phyloP scores from a whole-genome alignment of 352 stramenopile species.

The Pythium apleroticum region DNA sequence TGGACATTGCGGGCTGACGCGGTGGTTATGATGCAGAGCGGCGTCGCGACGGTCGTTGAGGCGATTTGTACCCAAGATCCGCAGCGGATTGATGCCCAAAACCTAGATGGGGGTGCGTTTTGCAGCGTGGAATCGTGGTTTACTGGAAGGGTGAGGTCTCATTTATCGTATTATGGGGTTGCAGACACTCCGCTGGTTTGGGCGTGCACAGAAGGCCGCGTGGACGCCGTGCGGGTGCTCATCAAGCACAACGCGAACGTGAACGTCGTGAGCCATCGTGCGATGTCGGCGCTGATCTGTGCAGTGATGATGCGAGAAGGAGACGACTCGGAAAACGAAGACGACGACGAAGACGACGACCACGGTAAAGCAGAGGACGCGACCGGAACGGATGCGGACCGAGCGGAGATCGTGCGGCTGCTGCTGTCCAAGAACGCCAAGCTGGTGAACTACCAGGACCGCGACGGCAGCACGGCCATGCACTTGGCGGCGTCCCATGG shows the following conservation, averaged over 20 bases:
- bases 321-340: conserved; percentile 44
- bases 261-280: conserved; percentile 70
- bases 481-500: conserved; percentile 74
- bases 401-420: conserved; percentile 58
- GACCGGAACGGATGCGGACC: conserved; percentile 39
- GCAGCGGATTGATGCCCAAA: conserved; percentile 59
- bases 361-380: conserved; percentile 59
- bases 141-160: neutral
- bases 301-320: conserved; percentile 74
- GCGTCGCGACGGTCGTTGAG: conserved; percentile 59
- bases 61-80: conserved; percentile 68
- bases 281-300: conserved; percentile 69
- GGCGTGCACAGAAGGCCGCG: conserved; percentile 77
- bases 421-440: conserved; percentile 62
- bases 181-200: conserved; percentile 75
- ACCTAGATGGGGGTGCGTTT: conserved; percentile 54
- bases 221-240: conserved; percentile 65
- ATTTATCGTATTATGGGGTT: conserved; percentile 3
- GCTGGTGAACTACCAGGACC: conserved; percentile 81
- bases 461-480: conserved; percentile 81
- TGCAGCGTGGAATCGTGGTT: too few species aligned
- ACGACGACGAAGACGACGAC: conserved; percentile 45
- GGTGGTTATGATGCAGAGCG: conserved; percentile 38
- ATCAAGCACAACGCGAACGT: conserved; percentile 61
- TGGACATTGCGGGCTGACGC: neutral